These are phyloP conservation scores for Stemphylium beticola DNA, from an alignment of 2,329 filamentous ascomycete genomes.

Conservation along the genomic window DNA sequence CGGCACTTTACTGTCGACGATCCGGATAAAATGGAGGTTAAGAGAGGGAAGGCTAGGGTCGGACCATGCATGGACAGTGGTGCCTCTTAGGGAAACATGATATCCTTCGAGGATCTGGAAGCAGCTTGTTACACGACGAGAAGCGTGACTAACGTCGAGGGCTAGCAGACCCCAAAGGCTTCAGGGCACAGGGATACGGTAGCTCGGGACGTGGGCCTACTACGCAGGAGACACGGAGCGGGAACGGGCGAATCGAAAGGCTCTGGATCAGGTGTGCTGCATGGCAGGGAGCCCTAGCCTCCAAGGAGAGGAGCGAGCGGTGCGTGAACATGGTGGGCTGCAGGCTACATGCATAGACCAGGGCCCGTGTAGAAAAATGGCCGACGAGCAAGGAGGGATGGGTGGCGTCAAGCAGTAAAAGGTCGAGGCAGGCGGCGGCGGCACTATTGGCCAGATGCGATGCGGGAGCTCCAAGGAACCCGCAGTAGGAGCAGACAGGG, in stretches of 20 bases:
- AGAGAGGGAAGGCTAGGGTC: conserved; percentile 45
- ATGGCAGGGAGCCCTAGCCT: conserved; percentile 42
- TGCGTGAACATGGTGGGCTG: conserved; percentile 46
- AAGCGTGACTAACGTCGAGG: conserved; percentile 48
- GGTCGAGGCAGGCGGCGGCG: conserved; percentile 41
- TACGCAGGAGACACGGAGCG: conserved; percentile 41
- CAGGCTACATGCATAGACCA: conserved; percentile 41
- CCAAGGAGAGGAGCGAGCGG: conserved; percentile 40
- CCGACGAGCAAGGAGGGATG: conserved; percentile 48
- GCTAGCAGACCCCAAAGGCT: conserved; percentile 43
- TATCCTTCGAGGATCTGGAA: conserved; percentile 49
- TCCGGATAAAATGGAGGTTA: conserved; percentile 52
- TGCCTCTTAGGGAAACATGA: conserved; percentile 47
- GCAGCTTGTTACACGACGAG: conserved; percentile 48
- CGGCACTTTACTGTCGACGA: conserved; percentile 47
- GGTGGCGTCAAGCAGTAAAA: conserved; percentile 47
- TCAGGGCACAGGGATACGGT: conserved; percentile 47
- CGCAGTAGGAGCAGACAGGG: conserved; percentile 38
- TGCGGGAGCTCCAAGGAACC: conserved; percentile 49
- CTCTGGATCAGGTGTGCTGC: conserved; percentile 47
- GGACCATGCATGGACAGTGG: conserved; percentile 45
- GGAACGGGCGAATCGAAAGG: conserved; percentile 45
- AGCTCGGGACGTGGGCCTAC: conserved; percentile 50
- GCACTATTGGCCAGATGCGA: conserved; percentile 47
- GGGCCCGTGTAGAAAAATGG: conserved; percentile 48